phyloP scores from a whole-genome alignment of 306 rosid genomes.

The Prunus mira region DNA sequence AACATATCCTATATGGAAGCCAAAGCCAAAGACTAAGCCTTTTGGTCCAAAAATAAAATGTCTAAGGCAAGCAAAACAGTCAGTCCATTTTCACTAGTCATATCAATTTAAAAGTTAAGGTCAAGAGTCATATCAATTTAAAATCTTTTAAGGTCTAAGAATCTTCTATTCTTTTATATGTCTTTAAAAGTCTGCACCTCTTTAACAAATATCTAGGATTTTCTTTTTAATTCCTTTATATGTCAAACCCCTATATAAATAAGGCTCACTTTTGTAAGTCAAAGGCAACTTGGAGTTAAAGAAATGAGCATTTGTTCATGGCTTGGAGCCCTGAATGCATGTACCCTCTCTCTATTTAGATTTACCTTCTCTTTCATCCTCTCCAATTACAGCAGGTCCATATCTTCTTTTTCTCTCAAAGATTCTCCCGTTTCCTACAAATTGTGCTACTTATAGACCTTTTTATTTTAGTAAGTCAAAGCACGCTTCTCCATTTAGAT shows the following conservation, averaged over 20 bases:
- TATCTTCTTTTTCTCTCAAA: background rate
- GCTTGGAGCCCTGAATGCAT: background rate
- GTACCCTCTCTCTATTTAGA: background rate
- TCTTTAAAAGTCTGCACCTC: background rate
- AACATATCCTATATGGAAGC: background rate
- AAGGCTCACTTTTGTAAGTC: background rate
- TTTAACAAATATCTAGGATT: background rate
- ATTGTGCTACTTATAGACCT: background rate
- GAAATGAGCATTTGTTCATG: background rate
- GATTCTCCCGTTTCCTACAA: background rate
- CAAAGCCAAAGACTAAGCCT: background rate
- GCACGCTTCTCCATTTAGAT: background rate
- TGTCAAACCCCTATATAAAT: background rate
- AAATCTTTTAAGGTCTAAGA: too few species aligned
- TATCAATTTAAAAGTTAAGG: background rate
- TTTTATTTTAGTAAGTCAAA: background rate
- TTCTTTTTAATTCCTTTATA: background rate
- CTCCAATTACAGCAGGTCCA: background rate
- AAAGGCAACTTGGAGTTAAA: background rate
- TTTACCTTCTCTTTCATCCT: background rate
- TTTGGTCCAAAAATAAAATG: constrained; percentile 7
- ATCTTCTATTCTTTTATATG: too few species aligned
- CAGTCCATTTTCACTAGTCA: background rate
- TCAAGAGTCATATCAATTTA: background rate
- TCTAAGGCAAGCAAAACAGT: background rate